Conservation (phyloP, 2,329 filamentous ascomycete species). For the Dothistroma pini region DNA sequence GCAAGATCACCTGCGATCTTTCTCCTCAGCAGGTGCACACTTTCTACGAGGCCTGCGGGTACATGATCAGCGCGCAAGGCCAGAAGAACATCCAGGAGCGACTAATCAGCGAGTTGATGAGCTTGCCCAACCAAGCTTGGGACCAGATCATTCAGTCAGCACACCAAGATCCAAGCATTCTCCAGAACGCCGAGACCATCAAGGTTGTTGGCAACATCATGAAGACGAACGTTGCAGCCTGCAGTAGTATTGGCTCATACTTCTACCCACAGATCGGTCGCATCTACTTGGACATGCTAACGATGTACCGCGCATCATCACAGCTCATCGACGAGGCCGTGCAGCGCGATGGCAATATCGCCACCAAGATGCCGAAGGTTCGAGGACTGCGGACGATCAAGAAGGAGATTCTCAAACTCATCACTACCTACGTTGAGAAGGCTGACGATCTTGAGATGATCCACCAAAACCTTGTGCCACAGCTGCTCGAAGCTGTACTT, state of each 20-base stretch:
- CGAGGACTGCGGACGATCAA: constrained; percentile 95
- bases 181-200: constrained; percentile 92
- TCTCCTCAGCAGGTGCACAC: constrained; percentile 97
- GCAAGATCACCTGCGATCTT: constrained; percentile 91
- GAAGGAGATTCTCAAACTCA: constrained; percentile 97
- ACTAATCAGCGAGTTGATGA: constrained; percentile 87
- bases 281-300: constrained; percentile 97
- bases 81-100: constrained; percentile 93
- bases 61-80: constrained; percentile 98
- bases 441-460: constrained; percentile 94
- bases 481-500: constrained; percentile 86
- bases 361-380: constrained; percentile 96
- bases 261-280: constrained; percentile 98
- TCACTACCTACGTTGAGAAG: constrained; percentile 97
- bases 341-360: constrained; percentile 79
- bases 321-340: constrained; percentile 93
- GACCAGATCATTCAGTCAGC: constrained; percentile 89
- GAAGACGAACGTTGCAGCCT: constrained; percentile 99
- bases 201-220: constrained; percentile 99
- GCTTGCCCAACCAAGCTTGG: constrained; percentile 89
- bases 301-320: constrained; percentile 98
- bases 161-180: constrained; percentile 75
- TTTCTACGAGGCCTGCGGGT: constrained; percentile 97
- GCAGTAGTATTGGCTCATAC: constrained; percentile 91
- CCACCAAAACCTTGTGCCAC: constrained; percentile 90